These are phyloP conservation scores for Fusarium verrucosum DNA, from an alignment of 2,329 filamentous ascomycete genomes.

Conservation along the genomic window DNA sequence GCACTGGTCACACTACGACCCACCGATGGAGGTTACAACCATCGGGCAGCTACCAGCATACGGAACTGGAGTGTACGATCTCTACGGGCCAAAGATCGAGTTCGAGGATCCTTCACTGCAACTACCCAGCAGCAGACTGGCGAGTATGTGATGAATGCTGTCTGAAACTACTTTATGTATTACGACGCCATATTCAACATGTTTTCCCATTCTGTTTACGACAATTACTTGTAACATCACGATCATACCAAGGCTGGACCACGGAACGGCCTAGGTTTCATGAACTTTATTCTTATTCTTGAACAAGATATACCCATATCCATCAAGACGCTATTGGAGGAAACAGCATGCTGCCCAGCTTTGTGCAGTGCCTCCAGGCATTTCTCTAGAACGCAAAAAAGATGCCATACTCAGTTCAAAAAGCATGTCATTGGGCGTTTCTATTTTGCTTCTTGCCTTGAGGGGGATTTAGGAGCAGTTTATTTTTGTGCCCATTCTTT, in stretches of 20 bases:
- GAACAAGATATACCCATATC: constrained; percentile 49
- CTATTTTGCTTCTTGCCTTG: not conserved
- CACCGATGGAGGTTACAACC: constrained; percentile 65
- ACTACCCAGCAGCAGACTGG: constrained; percentile 67
- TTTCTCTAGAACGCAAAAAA: constrained; percentile 25
- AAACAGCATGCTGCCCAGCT: constrained; percentile 7
- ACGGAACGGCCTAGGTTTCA: constrained; percentile 33
- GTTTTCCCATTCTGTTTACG: constrained; percentile 21
- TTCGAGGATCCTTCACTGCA: constrained; percentile 67
- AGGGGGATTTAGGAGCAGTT: not conserved
- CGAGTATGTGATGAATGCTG: constrained; percentile 57
- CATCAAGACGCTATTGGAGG: constrained; percentile 45
- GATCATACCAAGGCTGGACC: constrained; percentile 39
- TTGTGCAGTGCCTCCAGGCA: constrained; percentile 12
- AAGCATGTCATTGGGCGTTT: constrained; percentile 31
- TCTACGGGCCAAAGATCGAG: constrained; percentile 66
- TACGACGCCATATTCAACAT: constrained; percentile 15
- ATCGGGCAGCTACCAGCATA: constrained; percentile 63
- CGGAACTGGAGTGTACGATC: constrained; percentile 60
- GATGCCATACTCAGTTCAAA: constrained; percentile 17
- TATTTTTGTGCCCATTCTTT: constrained; percentile 9
- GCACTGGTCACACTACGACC: constrained; percentile 67
- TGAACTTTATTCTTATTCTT: constrained; percentile 37
- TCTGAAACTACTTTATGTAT: constrained; percentile 20
- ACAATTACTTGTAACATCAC: constrained; percentile 40